phyloP scores from a whole-genome alignment of 1,284 basidiomycete species.

The Coniophora puteana region DNA sequence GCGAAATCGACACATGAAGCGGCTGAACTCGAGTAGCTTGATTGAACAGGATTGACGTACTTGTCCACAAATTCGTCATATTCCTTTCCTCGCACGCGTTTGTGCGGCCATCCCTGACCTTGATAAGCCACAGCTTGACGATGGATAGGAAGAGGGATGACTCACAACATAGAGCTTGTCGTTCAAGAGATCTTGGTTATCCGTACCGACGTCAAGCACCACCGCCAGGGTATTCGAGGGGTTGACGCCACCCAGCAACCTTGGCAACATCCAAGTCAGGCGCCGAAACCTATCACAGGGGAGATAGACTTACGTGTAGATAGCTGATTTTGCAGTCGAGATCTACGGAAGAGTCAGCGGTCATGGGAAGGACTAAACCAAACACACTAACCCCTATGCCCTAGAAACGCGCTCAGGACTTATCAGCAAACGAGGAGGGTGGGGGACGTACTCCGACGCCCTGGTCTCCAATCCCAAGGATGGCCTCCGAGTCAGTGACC shows the following conservation, averaged over 20 bases:
- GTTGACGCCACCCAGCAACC: conserved; percentile 78
- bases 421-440: not conserved
- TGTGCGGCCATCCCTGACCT: conserved; percentile 59
- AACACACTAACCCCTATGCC: conserved; percentile 42
- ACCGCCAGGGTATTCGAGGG: conserved; percentile 65
- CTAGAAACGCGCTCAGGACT: conserved; percentile 19
- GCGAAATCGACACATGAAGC: conserved; percentile 1
- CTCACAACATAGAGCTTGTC: conserved; percentile 67
- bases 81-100: conserved; percentile 58
- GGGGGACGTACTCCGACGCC: conserved; percentile 56
- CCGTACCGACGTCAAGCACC: conserved; percentile 75
- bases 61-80: conserved; percentile 71
- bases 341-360: conserved; percentile 47
- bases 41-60: conserved; percentile 29
- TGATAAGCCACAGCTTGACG: not conserved
- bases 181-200: conserved; percentile 61
- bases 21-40: not conserved
- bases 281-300: conserved; percentile 2
- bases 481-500: conserved; percentile 80
- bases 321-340: conserved; percentile 81
- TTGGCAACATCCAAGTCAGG: conserved; percentile 19
- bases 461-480: conserved; percentile 78
- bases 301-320: conserved; percentile 61
- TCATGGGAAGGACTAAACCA: conserved; percentile 1
- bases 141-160: conserved; percentile 7